These are phyloP conservation scores for Neonectria neomacrospora DNA, from an alignment of 2,329 filamentous ascomycete genomes.

Conservation along the genomic window DNA sequence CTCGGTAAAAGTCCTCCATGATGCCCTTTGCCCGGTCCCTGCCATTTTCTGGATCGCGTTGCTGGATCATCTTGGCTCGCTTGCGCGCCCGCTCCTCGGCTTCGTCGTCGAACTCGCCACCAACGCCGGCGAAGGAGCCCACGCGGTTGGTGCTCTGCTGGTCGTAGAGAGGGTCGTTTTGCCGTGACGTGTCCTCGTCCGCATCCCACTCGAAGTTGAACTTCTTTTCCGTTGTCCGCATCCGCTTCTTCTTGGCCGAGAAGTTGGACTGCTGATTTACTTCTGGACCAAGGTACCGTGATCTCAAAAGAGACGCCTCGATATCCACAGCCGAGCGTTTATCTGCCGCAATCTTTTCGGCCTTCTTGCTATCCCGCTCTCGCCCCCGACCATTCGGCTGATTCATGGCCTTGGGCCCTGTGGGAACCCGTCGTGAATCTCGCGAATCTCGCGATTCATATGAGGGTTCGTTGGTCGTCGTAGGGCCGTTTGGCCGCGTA, in stretches of 20 bases:
- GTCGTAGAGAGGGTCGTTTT: conserved; percentile 80
- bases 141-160: conserved; percentile 47
- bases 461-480: conserved; percentile 39
- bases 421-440: conserved; percentile 62
- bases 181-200: conserved; percentile 81
- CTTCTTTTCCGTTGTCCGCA: conserved; percentile 92
- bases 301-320: conserved; percentile 78
- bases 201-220: conserved; percentile 99
- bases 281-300: conserved; percentile 92
- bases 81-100: conserved; percentile 66
- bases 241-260: conserved; percentile 94
- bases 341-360: conserved; percentile 48
- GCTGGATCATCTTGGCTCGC: conserved; percentile 75
- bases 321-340: conserved; percentile 67
- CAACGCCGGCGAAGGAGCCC: conserved; percentile 59
- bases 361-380: conserved; percentile 48
- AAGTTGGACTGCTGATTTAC: conserved; percentile 85
- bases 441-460: conserved; percentile 36
- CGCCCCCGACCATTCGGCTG: conserved; percentile 58
- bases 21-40: conserved; percentile 80
- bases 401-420: conserved; percentile 75
- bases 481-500: conserved; percentile 43
- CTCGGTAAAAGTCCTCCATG: conserved; percentile 81
- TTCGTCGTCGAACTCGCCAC: conserved; percentile 63
- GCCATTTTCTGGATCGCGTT: conserved; percentile 81